These are phyloP conservation scores for Mycena haematopus DNA, from an alignment of 768 basidiomycete species.

Conservation along the genomic window DNA sequence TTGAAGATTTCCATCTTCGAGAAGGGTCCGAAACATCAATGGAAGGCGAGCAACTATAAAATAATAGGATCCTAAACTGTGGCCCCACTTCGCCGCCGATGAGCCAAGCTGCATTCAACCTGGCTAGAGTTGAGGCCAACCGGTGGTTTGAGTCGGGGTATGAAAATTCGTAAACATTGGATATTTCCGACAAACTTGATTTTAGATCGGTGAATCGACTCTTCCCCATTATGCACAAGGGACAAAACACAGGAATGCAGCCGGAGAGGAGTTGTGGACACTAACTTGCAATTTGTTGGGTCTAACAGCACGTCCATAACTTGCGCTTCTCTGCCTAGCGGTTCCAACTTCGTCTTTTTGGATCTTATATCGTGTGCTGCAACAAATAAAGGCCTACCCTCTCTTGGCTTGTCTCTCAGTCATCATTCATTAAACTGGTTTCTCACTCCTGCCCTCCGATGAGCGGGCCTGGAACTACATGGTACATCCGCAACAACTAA, in stretches of 20 bases:
- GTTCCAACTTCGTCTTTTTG: slow-evolving; percentile 24
- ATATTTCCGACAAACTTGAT: neutral
- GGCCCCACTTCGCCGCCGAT: no score
- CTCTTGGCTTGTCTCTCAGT: no score
- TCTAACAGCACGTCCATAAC: neutral
- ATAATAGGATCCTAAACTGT: neutral
- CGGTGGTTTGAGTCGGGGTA: neutral
- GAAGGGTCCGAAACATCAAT: slow-evolving; percentile 11
- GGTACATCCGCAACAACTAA: slow-evolving; percentile 26
- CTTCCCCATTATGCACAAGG: slow-evolving; percentile 24
- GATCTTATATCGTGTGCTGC: slow-evolving; percentile 25
- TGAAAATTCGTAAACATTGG: neutral
- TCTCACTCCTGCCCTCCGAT: neutral
- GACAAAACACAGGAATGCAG: slow-evolving; percentile 24
- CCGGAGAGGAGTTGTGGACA: neutral
- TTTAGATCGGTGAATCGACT: slow-evolving; percentile 27
- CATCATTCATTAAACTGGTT: no score
- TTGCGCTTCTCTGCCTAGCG: slow-evolving; percentile 24
- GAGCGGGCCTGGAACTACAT: slow-evolving; percentile 24
- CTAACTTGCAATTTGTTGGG: neutral
- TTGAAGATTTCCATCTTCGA: slow-evolving; percentile 20
- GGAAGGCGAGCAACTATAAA: slow-evolving; percentile 8
- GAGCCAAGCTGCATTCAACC: no score
- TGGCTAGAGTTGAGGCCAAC: no score
- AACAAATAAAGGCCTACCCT: slow-evolving; percentile 24